Evolutionary conservation across 148 eudicot genomes (phyloP).

Genomic region (Heliamphora exappendiculata): DNA sequence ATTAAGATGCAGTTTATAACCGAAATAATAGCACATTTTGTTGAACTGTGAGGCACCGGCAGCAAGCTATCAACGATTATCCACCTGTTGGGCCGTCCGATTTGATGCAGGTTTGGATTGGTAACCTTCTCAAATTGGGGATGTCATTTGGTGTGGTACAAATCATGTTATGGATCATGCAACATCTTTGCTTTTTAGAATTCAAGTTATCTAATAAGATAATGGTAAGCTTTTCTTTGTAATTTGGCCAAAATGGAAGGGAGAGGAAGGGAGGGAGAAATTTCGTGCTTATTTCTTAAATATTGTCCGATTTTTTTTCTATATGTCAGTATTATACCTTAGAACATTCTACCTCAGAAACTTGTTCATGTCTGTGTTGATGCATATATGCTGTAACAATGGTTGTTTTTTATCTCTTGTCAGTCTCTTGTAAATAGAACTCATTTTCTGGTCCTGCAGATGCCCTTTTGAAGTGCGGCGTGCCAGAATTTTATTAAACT

Average conservation of each 20-base stretch:
- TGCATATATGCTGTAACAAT: background rate
- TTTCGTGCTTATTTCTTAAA: background rate
- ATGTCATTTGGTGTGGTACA: background rate
- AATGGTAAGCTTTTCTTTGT: background rate
- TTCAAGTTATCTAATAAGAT: background rate
- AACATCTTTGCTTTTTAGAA: background rate
- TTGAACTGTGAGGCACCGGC: background rate
- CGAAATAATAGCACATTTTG: background rate
- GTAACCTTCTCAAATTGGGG: background rate
- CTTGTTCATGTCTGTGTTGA: background rate
- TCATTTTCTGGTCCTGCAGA: background rate
- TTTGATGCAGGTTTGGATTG: background rate
- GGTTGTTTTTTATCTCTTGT: background rate
- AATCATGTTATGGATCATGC: background rate
- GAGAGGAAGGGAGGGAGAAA: background rate
- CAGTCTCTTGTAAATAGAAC: background rate
- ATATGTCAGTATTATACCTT: background rate
- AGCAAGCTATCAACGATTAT: background rate
- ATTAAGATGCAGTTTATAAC: background rate
- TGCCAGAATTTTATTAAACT: background rate
- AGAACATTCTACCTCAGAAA: background rate
- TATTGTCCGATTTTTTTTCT: background rate
- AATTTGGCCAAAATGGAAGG: background rate
- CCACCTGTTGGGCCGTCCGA: background rate
- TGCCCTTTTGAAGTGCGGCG: background rate